Percentiles rank a stretch among this genome's conserved stretches.
Conservation (phyloP, 2,329 filamentous ascomycete genomes). For the Neonectria ditissima region DNA sequence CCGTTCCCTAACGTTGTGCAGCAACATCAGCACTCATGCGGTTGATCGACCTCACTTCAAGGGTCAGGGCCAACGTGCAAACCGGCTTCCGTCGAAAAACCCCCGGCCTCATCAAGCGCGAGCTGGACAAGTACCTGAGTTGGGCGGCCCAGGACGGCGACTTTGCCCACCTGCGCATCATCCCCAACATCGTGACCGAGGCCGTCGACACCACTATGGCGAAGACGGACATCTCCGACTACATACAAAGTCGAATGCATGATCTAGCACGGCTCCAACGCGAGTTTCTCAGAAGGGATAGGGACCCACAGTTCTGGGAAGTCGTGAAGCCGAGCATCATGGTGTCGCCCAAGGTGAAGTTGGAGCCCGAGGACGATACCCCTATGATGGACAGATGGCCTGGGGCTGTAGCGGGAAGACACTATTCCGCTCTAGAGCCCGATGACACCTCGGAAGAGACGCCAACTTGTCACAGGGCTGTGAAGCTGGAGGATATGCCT, state of each 20-base stretch:
- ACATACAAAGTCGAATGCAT: slow-evolving; percentile 52
- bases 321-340: slow-evolving; percentile 40
- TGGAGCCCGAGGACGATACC: slow-evolving; percentile 31
- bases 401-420: slow-evolving; percentile 10
- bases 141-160: slow-evolving; percentile 58
- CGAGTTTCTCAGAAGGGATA: slow-evolving; percentile 48
- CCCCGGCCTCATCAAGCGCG: slow-evolving; percentile 49
- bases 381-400: slow-evolving; percentile 25
- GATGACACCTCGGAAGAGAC: slow-evolving; percentile 31
- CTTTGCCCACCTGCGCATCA: slow-evolving; percentile 49
- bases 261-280: slow-evolving; percentile 52
- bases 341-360: slow-evolving; percentile 34
- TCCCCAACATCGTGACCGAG: slow-evolving; percentile 56
- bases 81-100: slow-evolving; percentile 49
- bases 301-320: slow-evolving; percentile 48
- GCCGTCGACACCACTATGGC: slow-evolving; percentile 48
- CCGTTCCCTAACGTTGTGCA: slow-evolving; percentile 38
- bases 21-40: slow-evolving; percentile 54
- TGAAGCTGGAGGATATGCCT: slow-evolving; percentile 30
- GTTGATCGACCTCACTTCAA: slow-evolving; percentile 55
- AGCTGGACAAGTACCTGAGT: slow-evolving; percentile 50
- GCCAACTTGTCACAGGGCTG: slow-evolving; percentile 3
- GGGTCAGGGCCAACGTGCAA: slow-evolving; percentile 51
- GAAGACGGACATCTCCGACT: slow-evolving; percentile 48
- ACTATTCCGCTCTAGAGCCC: background rate